Evolutionary conservation across 2,329 filamentous ascomycete genomes (phyloP).

Genomic region (Cladophialophora bantiana): DNA sequence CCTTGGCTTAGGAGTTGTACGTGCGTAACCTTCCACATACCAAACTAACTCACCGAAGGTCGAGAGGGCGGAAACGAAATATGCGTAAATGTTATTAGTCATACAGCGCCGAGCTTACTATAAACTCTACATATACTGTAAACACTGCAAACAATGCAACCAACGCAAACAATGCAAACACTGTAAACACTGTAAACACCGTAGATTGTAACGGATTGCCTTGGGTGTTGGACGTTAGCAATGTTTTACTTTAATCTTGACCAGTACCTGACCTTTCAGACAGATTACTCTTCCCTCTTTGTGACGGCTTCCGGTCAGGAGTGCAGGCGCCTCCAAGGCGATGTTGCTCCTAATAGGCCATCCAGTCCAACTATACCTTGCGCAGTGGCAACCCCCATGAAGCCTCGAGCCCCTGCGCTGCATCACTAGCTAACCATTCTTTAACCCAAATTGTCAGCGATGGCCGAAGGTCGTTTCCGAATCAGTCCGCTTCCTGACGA

Average conservation of each 20-base stretch:
- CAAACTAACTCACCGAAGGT: neutral
- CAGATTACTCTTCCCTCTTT: neutral
- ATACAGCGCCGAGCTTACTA: no score
- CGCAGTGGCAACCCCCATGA: constrained; percentile 28
- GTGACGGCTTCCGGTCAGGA: neutral
- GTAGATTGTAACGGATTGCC: neutral
- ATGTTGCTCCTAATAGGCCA: constrained; percentile 9
- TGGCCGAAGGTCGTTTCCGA: constrained; percentile 13
- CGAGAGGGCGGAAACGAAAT: neutral
- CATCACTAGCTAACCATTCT: neutral
- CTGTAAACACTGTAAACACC: no score
- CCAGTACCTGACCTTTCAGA: neutral
- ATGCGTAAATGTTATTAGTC: neutral
- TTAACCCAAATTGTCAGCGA: constrained; percentile 1
- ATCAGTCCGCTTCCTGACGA: constrained; percentile 31
- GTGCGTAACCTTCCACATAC: neutral
- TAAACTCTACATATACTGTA: neutral
- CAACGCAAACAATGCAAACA: neutral
- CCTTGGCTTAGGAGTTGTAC: neutral
- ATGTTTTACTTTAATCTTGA: neutral
- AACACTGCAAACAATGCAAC: constrained; percentile 3
- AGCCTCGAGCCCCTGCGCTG: neutral
- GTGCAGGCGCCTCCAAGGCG: constrained; percentile 14
- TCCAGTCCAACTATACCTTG: neutral
- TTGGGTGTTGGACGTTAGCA: neutral